Evolutionary conservation across 768 basidiomycete species (phyloP).

Genomic region (Strobilomyces dryophilus): DNA sequence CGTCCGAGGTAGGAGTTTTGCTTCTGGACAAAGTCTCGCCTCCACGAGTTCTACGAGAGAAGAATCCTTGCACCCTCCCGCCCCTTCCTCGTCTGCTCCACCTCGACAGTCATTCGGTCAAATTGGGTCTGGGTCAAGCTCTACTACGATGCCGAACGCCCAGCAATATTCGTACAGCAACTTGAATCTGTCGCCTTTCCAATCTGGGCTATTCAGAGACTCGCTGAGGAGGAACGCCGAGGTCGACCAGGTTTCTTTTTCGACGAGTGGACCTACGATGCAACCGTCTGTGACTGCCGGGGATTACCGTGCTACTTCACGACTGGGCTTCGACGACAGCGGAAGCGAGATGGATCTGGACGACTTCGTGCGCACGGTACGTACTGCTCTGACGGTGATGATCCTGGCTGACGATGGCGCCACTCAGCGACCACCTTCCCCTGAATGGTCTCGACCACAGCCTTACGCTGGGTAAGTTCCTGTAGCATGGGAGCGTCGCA

Average conservation of each 20-base stretch:
- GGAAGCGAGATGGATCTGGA: constrained; percentile 28
- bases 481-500: background rate
- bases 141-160: background rate
- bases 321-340: constrained; percentile 20
- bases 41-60: constrained; percentile 20
- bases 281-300: background rate
- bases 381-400: background rate
- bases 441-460: constrained; percentile 23
- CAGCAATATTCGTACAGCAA: constrained; percentile 28
- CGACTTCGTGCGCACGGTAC: constrained; percentile 13
- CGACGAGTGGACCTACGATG: constrained; percentile 5
- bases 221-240: constrained; percentile 28
- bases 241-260: constrained; percentile 17
- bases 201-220: constrained; percentile 31
- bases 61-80: constrained; percentile 3
- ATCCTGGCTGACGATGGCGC: constrained; percentile 2
- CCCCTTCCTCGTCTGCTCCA: background rate
- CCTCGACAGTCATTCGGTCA: constrained; percentile 9
- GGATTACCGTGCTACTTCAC: constrained; percentile 13
- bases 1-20: constrained; percentile 12
- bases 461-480: constrained; percentile 24
- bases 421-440: constrained; percentile 23
- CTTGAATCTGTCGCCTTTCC: constrained; percentile 29
- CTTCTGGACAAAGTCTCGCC: constrained; percentile 10
- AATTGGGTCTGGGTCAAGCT: background rate